These are phyloP conservation scores for Crithidia mellificae DNA, from an alignment of 208 protist genomes.

Conservation along the genomic window DNA sequence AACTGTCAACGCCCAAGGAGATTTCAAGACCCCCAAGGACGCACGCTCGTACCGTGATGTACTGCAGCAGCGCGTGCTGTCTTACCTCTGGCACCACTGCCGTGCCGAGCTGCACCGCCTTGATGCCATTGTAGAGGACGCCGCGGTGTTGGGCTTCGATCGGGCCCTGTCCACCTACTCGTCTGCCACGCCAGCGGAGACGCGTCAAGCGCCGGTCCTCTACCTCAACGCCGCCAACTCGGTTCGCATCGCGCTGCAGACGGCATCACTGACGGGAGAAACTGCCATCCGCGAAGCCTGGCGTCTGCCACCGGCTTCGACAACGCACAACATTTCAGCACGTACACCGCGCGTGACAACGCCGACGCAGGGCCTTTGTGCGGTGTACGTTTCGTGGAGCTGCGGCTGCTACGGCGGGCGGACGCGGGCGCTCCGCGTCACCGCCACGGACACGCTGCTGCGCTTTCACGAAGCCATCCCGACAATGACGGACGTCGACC, in stretches of 20 bases:
- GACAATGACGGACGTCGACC: background rate
- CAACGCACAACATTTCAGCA: too few species aligned
- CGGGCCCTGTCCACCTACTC: background rate
- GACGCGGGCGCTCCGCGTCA: background rate
- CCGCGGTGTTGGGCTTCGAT: background rate
- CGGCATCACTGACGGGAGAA: background rate
- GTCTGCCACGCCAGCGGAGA: background rate
- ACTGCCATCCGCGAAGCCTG: background rate
- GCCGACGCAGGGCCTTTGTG: background rate
- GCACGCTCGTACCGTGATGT: background rate
- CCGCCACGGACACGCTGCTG: background rate
- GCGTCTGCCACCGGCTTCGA: background rate
- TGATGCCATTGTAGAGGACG: constrained; percentile 7
- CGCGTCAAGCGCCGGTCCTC: background rate
- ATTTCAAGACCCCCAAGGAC: background rate
- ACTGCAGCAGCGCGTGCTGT: constrained; percentile 2
- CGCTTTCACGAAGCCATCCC: background rate
- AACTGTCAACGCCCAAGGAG: too few species aligned
- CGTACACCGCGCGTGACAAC: too few species aligned
- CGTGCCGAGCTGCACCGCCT: constrained; percentile 15
- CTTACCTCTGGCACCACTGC: constrained; percentile 14
- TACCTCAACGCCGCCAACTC: background rate
- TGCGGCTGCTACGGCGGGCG: constrained; percentile 18
- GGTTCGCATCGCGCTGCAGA: background rate
- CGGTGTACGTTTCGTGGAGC: constrained; percentile 8